These are phyloP conservation scores for Amphichorda felina DNA, from an alignment of 2,329 filamentous ascomycete species.

Conservation along the genomic window DNA sequence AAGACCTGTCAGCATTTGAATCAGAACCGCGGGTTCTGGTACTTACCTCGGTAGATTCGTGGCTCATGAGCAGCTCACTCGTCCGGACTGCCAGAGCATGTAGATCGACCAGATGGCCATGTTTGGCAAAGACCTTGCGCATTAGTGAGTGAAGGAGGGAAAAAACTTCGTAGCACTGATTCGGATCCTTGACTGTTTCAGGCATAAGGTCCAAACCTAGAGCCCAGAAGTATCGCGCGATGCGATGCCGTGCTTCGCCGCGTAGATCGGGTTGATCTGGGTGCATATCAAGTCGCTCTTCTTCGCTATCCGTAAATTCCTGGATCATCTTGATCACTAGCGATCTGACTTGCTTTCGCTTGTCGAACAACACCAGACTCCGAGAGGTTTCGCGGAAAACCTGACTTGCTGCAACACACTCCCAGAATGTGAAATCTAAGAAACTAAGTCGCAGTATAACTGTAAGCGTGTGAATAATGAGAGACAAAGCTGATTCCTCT, in stretches of 20 bases:
- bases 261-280: not conserved
- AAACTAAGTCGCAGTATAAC: constrained; percentile 3
- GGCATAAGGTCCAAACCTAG: constrained; percentile 16
- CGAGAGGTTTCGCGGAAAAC: not conserved
- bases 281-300: not conserved
- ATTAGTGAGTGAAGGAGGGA: not conserved
- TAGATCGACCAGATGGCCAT: not conserved
- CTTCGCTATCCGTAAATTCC: not conserved
- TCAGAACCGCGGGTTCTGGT: not conserved
- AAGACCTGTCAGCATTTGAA: constrained; percentile 2
- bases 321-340: constrained; percentile 17
- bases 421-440: constrained; percentile 1
- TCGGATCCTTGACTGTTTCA: constrained; percentile 10
- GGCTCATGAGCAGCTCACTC: constrained; percentile 20
- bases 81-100: constrained; percentile 4
- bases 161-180: constrained; percentile 16
- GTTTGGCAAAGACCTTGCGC: not conserved
- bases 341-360: constrained; percentile 2
- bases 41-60: constrained; percentile 27
- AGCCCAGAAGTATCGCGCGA: constrained; percentile 5
- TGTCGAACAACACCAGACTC: not conserved
- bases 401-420: constrained; percentile 10
- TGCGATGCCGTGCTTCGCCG: not conserved
- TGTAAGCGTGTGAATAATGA: constrained; percentile 1
- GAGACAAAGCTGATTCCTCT: not conserved